Evolutionary conservation across 1,139 yeast species (phyloP).

Genomic region (Saccharomycopsis crataegensis): DNA sequence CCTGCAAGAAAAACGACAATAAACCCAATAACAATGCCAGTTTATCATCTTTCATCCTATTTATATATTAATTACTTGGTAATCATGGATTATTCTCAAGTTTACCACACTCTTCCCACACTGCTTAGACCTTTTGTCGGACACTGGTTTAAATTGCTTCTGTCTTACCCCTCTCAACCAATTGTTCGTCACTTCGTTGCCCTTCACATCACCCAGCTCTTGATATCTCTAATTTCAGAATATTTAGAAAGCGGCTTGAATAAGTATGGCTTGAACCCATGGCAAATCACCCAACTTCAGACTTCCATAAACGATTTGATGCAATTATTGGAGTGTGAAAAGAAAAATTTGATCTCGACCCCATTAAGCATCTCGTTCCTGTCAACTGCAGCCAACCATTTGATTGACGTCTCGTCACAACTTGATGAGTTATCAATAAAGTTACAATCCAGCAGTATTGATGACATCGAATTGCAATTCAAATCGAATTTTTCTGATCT

Average conservation of each 20-base stretch:
- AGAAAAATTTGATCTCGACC: background rate
- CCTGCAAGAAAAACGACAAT: too few relatives aligned
- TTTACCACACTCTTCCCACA: background rate
- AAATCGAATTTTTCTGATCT: too few relatives aligned
- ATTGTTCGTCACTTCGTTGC: slow-evolving; percentile 4
- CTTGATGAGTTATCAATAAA: too few relatives aligned
- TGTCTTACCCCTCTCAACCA: background rate
- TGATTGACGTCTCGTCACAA: too few relatives aligned
- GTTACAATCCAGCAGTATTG: too few relatives aligned
- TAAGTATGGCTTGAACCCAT: background rate
- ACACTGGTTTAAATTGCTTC: background rate
- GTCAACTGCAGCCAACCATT: too few relatives aligned
- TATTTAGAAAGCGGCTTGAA: slow-evolving; percentile 4
- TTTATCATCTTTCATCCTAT: too few relatives aligned
- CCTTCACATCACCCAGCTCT: slow-evolving; percentile 3
- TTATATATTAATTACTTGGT: too few relatives aligned
- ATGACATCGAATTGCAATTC: too few relatives aligned
- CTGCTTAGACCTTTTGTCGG: background rate
- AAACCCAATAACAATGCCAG: too few relatives aligned
- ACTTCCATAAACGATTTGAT: background rate
- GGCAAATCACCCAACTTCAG: slow-evolving; percentile 7
- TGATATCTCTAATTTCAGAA: slow-evolving; percentile 7
- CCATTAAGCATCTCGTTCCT: too few relatives aligned
- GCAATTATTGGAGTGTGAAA: slow-evolving; percentile 1
- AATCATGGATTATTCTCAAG: too few relatives aligned